Evolutionary conservation across 805 yeast genomes (phyloP).

Genomic region (Yarrowia sp.): DNA sequence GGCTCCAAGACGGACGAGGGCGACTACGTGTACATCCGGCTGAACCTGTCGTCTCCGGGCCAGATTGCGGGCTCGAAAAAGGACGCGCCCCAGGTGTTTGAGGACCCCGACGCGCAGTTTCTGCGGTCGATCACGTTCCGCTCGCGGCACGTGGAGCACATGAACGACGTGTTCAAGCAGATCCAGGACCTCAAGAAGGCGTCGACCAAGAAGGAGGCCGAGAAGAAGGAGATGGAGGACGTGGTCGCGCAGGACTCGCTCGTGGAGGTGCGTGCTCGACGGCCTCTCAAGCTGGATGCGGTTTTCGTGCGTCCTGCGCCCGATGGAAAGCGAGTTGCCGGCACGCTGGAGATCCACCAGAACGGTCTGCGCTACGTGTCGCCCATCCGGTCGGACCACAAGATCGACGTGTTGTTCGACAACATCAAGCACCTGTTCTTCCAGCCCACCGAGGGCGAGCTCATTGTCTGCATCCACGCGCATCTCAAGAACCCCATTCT

Average conservation of each 20-base stretch:
- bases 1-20: constrained; percentile 97
- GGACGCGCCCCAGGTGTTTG: constrained; percentile 73
- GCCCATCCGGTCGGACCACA: constrained; percentile 77
- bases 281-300: constrained; percentile 83
- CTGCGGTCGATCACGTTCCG: constrained; percentile 83
- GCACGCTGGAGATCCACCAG: constrained; percentile 85
- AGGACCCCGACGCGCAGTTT: constrained; percentile 84
- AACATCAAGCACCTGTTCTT: constrained; percentile 91
- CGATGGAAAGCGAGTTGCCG: constrained; percentile 93
- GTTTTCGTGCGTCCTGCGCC: constrained; percentile 94
- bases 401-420: constrained; percentile 81
- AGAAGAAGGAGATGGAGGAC: constrained; percentile 87
- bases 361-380: constrained; percentile 95
- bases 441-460: constrained; percentile 94
- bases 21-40: constrained; percentile 82
- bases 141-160: constrained; percentile 85
- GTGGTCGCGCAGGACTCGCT: constrained; percentile 89
- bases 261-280: constrained; percentile 74
- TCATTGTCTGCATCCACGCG: constrained; percentile 87
- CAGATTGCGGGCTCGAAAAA: constrained; percentile 67
- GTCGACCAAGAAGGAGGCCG: constrained; percentile 84
- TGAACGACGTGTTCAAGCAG: constrained; percentile 83
- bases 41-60: constrained; percentile 93
- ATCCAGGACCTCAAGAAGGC: constrained; percentile 91
- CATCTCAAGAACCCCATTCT: constrained; percentile 90